A percentile compares a stretch with the other conserved stretches of the same genome.
These are phyloP conservation scores for Patellifolia procumbens DNA, from an alignment of 179 eudicot genomes.

Conservation along the genomic window DNA sequence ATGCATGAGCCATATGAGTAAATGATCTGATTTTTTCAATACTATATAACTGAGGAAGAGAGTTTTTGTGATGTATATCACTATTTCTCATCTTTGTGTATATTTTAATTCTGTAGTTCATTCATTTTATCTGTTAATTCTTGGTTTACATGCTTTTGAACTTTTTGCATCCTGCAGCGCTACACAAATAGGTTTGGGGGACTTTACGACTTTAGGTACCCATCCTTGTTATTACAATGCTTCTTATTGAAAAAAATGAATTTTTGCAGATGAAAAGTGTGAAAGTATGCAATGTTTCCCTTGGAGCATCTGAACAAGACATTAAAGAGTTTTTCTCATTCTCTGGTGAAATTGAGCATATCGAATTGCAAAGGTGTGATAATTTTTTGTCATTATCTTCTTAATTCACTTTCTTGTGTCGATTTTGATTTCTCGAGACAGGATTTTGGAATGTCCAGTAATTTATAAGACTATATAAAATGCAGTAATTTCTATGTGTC, in stretches of 20 bases:
- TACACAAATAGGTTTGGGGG: neutral
- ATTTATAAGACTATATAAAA: too few relatives aligned
- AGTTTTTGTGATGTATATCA: too few relatives aligned
- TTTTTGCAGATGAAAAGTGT: constrained; percentile 62
- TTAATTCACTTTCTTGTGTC: neutral
- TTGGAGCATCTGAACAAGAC: constrained; percentile 74
- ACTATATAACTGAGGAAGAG: too few relatives aligned
- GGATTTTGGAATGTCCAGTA: neutral
- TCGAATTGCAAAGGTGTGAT: constrained; percentile 68
- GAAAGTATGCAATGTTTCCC: constrained; percentile 75
- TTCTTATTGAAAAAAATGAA: neutral
- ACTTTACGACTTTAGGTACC: neutral
- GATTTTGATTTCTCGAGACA: neutral
- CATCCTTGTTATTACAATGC: neutral
- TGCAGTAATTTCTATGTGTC: neutral
- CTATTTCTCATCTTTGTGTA: neutral
- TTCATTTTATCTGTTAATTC: neutral
- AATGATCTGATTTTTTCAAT: too few relatives aligned
- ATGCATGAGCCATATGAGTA: neutral
- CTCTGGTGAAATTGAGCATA: constrained; percentile 69
- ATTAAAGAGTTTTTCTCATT: constrained; percentile 82
- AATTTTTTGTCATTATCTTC: neutral
- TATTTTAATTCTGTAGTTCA: neutral
- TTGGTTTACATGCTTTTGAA: neutral
- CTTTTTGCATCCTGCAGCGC: neutral